phyloP scores from a whole-genome alignment of 208 protist species.

The Trichomonas vaginalis region DNA sequence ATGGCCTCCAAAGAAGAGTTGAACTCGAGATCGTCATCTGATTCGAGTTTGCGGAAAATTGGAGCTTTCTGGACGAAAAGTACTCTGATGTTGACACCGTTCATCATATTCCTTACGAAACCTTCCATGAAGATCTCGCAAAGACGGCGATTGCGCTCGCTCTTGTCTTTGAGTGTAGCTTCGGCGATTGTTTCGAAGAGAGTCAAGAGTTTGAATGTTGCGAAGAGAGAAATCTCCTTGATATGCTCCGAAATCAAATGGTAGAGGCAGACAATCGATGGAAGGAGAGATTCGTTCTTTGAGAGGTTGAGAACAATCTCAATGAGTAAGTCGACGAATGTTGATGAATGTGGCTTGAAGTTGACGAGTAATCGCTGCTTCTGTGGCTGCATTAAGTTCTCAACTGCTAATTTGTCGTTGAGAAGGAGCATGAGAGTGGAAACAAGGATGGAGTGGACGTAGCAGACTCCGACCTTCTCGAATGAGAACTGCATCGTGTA shows the following conservation, averaged over 20 bases:
- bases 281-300: neutral
- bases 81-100: neutral
- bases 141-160: too few species aligned
- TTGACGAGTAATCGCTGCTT: neutral
- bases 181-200: neutral
- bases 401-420: neutral
- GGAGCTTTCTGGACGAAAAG: neutral
- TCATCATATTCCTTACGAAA: neutral
- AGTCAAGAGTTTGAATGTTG: neutral
- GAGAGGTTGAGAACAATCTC: neutral
- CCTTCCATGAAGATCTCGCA: neutral
- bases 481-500: neutral
- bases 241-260: neutral
- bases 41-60: neutral
- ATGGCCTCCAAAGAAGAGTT: neutral
- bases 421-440: neutral
- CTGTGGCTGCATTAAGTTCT: neutral
- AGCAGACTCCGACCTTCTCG: neutral
- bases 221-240: neutral
- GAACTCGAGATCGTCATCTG: neutral
- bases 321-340: neutral
- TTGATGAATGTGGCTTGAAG: neutral
- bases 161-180: neutral
- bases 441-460: neutral
- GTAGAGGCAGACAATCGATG: neutral